Evolutionary conservation across 805 yeast genomes (phyloP).

Genomic region (Wickerhamiella spandovensis): DNA sequence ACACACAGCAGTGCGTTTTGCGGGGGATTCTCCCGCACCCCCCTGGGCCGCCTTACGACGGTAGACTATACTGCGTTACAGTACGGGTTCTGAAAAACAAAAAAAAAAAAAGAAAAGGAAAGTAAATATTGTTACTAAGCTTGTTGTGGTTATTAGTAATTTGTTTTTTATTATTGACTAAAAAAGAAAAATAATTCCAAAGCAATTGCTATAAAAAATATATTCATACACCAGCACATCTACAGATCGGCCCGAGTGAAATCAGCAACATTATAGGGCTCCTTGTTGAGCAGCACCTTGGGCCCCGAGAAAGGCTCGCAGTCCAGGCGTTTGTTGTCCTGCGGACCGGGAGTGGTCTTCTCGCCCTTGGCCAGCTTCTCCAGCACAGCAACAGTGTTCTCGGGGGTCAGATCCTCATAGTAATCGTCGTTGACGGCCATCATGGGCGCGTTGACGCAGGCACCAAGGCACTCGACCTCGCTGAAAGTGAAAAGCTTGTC

Average conservation of each 20-base stretch:
- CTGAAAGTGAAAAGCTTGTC: constrained; percentile 69
- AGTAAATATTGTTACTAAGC: too few species aligned
- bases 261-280: constrained; percentile 56
- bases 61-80: too few species aligned
- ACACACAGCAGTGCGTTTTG: too few species aligned
- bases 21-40: too few species aligned
- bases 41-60: too few species aligned
- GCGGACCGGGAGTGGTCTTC: constrained; percentile 54
- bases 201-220: not conserved
- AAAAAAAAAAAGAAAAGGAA: too few species aligned
- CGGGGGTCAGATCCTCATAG: constrained; percentile 68
- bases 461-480: constrained; percentile 86
- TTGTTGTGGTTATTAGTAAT: too few species aligned
- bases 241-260: constrained; percentile 63
- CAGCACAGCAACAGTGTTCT: constrained; percentile 46
- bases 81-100: too few species aligned
- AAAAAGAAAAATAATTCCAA: too few species aligned
- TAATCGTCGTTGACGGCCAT: constrained; percentile 71
- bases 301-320: constrained; percentile 71
- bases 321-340: constrained; percentile 43
- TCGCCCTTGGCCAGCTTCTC: constrained; percentile 52
- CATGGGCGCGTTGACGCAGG: constrained; percentile 88
- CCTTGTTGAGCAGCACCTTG: constrained; percentile 43
- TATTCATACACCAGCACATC: not conserved
- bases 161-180: too few species aligned